Base-by-base conservation (phyloP, 176 grass and related monocot species). In the Phoenix roebelenii region DNA sequence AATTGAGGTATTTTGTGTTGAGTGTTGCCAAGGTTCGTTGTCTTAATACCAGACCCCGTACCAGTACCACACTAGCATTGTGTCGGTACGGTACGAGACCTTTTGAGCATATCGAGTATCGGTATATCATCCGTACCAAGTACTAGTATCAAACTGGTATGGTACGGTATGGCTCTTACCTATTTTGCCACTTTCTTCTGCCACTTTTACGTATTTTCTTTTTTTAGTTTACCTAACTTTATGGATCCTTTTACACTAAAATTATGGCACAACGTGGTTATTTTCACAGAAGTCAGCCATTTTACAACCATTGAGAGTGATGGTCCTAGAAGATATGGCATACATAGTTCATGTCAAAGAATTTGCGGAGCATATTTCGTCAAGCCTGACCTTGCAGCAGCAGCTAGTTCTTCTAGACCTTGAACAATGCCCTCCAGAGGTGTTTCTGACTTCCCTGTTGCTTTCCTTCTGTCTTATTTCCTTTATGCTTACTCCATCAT, bases 241-340 rank as follows among this genome's bases (percentile, higher is more conserved):
- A 10, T 29, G 25, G 57, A 59, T 59, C 16, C 14, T 29, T 24
- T 54, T 54, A 66, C 32, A 7, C 7, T 39, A 10, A 39, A 39
- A 7, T 39, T 39, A 39, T 39, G 32, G 7, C 32, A 39, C 32
- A 39, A 10, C 32, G 10, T 39, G 7, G 6, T 25, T 52, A 52
- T 17, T 53, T 26, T 26, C 76, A 51, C 66, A 91, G 92, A 80
- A 90, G 73, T 65, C 83, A 68, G 75, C 24, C n/a, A 81, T 82
- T 3, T 72, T 91, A 66, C 83, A 70, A 28, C 78, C 77, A 15
- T 69, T 97, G 48, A 85, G 72, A 57, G 76, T 97, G 74, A 85
- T 91, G 83, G 59, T 91, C 70, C 67, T 91, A 44, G 71, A 76
- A 49, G 92, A 97, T 49, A 88, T 88, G 80, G 69, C 80, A 58